phyloP scores from a whole-genome alignment of 371 early-diverging fungal species.

The Zychaea mexicana region DNA sequence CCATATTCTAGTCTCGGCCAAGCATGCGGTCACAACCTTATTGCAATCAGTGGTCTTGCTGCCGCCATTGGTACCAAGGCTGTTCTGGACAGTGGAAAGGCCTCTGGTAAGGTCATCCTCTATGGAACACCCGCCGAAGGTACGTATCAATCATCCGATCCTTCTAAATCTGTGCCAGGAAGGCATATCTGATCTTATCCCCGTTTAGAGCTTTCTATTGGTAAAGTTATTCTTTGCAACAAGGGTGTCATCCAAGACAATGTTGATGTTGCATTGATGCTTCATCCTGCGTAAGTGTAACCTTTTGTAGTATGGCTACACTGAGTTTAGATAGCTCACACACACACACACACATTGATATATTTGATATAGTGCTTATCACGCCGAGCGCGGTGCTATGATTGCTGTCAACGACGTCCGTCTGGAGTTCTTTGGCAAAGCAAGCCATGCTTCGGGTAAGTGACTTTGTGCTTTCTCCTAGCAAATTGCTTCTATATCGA shows the following conservation, averaged over 20 bases:
- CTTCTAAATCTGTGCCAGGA: not conserved
- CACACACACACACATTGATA: not conserved
- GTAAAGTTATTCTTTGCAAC: constrained; percentile 68
- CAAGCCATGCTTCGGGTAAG: constrained; percentile 55
- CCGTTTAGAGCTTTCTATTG: constrained; percentile 48
- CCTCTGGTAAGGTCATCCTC: constrained; percentile 60
- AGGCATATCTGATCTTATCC: not conserved
- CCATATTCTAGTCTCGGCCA: constrained; percentile 37
- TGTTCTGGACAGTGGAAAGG: constrained; percentile 46
- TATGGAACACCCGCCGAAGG: constrained; percentile 79
- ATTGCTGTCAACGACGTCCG: constrained; percentile 42
- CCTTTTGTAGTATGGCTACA: too few species aligned
- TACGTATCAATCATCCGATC: not conserved
- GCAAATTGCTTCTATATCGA: too few species aligned
- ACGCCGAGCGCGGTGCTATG: constrained; percentile 22
- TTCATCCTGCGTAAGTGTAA: constrained; percentile 60
- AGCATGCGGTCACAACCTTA: constrained; percentile 64
- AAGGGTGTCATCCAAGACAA: constrained; percentile 59
- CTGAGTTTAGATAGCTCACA: not conserved
- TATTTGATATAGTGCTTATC: constrained; percentile 6
- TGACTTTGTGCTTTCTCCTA: not conserved
- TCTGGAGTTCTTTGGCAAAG: constrained; percentile 61
- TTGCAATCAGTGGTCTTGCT: constrained; percentile 68
- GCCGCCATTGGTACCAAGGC: constrained; percentile 55
- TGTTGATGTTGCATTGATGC: constrained; percentile 73